Percentiles rank a stretch among this genome's conserved stretches.
Conservation (phyloP, 768 basidiomycete genomes). For the Wakefieldia striispora region DNA sequence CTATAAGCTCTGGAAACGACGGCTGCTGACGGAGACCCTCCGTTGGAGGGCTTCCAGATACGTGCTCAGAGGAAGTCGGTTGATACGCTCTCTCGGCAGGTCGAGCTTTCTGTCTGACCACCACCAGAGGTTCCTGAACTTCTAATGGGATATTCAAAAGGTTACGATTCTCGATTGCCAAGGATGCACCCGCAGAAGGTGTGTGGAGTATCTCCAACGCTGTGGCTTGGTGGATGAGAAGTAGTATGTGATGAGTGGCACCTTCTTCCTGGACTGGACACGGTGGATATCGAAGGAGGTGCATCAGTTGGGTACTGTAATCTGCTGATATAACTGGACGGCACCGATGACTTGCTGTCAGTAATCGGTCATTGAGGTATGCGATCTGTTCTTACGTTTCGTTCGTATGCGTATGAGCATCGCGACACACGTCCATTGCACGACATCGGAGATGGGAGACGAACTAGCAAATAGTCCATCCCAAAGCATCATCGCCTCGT, state of each 20-base stretch:
- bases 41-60: conserved; percentile 18
- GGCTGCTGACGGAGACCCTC: conserved; percentile 41
- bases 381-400: conserved; percentile 54
- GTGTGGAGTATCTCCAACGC: conserved; percentile 73
- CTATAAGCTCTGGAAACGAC: conserved; percentile 61
- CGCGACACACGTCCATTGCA: conserved; percentile 86
- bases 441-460: conserved; percentile 68
- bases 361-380: not conserved
- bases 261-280: conserved; percentile 33
- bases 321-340: conserved; percentile 77
- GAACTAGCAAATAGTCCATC: conserved; percentile 89
- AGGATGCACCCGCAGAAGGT: conserved; percentile 70
- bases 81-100: conserved; percentile 32
- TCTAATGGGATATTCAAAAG: conserved; percentile 71
- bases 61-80: conserved; percentile 17
- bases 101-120: conserved; percentile 37
- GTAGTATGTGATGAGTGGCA: conserved; percentile 53
- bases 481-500: conserved; percentile 87
- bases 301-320: conserved; percentile 82
- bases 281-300: conserved; percentile 81
- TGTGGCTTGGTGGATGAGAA: conserved; percentile 83
- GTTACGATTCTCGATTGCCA: conserved; percentile 81
- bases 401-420: conserved; percentile 96
- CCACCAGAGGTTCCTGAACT: conserved; percentile 46
- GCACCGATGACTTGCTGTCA: conserved; percentile 9